Percentiles rank a stretch among this genome's conserved stretches.
Evolutionary conservation across 208 protist species (phyloP).

Genomic region (Leishmania lainsoni): DNA sequence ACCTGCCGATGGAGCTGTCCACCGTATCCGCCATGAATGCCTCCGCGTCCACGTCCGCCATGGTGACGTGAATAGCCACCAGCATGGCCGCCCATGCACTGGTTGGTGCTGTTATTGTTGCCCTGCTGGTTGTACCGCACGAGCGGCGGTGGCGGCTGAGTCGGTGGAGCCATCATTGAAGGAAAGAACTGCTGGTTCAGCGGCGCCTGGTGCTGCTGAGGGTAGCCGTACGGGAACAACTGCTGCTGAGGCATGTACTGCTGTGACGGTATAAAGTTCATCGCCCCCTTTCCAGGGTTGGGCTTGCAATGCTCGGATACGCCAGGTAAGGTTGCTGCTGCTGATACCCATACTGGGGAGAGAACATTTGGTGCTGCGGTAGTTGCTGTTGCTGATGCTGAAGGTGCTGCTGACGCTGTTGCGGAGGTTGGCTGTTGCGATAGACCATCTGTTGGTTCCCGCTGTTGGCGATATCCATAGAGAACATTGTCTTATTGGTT

Average conservation of each 20-base stretch:
- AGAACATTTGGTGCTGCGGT: conserved; percentile 23
- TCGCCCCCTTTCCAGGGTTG: conserved; percentile 10
- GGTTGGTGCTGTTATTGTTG: conserved; percentile 30
- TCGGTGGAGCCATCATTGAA: conserved; percentile 10
- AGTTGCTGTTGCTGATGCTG: conserved; percentile 20
- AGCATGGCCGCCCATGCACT: conserved; percentile 16
- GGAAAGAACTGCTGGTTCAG: conserved; percentile 18
- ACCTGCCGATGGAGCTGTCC: conserved; percentile 37
- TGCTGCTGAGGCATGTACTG: conserved; percentile 32
- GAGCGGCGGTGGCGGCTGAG: conserved; percentile 14
- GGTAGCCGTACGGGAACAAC: conserved; percentile 37
- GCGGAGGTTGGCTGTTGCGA: conserved; percentile 30
- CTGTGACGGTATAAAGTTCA: conserved; percentile 26
- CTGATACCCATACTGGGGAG: conserved; percentile 15
- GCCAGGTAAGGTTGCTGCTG: conserved; percentile 28
- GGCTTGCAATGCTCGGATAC: conserved; percentile 14
- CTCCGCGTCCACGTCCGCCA: conserved; percentile 22
- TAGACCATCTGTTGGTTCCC: conserved; percentile 43
- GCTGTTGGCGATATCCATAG: conserved; percentile 36
- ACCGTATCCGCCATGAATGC: conserved; percentile 21
- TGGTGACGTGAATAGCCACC: conserved; percentile 9
- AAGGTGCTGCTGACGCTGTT: conserved; percentile 17
- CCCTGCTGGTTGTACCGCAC: conserved; percentile 31
- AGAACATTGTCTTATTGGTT: conserved; percentile 25
- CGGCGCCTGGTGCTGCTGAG: conserved; percentile 14